Evolutionary conservation across 441 rosid genomes (phyloP).

Genomic region (Sinapis alba): DNA sequence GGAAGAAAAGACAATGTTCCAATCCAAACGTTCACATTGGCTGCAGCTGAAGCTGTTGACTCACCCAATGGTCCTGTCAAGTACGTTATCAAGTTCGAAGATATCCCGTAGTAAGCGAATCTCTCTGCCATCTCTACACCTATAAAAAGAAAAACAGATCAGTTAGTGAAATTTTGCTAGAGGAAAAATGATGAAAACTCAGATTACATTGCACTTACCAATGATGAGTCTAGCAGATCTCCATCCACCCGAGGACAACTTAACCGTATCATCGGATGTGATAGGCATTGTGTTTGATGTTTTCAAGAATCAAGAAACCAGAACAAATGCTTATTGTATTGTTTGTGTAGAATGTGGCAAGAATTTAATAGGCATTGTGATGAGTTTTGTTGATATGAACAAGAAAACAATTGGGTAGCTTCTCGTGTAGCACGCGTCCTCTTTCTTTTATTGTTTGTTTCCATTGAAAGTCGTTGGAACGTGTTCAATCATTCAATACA

Average conservation of each 20-base stretch:
- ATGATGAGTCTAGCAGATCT: slow-evolving; percentile 58
- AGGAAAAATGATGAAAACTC: background rate
- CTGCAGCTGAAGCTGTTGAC: slow-evolving; percentile 67
- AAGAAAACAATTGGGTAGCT: background rate
- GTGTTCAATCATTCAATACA: too few relatives aligned
- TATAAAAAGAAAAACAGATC: background rate
- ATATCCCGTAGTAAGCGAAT: slow-evolving; percentile 58
- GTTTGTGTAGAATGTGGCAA: background rate
- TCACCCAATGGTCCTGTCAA: slow-evolving; percentile 67
- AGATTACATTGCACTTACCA: background rate
- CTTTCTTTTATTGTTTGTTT: too few relatives aligned
- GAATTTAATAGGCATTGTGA: background rate
- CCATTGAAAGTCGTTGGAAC: too few relatives aligned
- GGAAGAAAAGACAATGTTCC: slow-evolving; percentile 57
- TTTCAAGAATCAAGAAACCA: background rate
- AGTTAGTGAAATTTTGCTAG: background rate
- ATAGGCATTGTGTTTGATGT: background rate
- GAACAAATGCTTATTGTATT: background rate
- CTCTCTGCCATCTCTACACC: slow-evolving; percentile 68
- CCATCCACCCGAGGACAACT: slow-evolving; percentile 43
- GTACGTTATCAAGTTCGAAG: slow-evolving; percentile 60
- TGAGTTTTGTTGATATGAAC: background rate
- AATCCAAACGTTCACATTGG: slow-evolving; percentile 57
- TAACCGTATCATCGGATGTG: background rate
- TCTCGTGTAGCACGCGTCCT: too few relatives aligned